phyloP scores from a whole-genome alignment of 345 rosid genomes.

The Combretum micranthum region DNA sequence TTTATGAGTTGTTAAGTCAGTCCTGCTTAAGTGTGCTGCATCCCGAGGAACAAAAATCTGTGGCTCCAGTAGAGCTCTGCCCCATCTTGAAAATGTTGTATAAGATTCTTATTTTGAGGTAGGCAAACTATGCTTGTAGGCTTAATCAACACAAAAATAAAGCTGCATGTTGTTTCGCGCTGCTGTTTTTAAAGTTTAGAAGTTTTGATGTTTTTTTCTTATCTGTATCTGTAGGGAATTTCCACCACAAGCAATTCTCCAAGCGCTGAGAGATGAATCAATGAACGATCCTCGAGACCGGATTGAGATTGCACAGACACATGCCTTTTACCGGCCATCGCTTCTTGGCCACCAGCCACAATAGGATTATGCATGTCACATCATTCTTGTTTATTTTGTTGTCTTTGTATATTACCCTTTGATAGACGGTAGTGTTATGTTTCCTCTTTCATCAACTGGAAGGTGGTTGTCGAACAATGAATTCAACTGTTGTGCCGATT shows the following conservation, averaged over 20 bases:
- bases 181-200: not conserved
- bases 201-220: no score
- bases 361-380: not conserved
- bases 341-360: constrained; percentile 61
- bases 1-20: constrained; percentile 80
- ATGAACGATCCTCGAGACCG: constrained; percentile 90
- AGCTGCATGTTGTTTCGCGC: no score
- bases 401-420: not conserved
- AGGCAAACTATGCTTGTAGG: not conserved
- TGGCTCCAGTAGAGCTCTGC: constrained; percentile 88
- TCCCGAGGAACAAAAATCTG: constrained; percentile 66
- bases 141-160: no score
- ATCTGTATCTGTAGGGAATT: constrained; percentile 49
- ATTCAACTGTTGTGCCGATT: no score
- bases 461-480: no score
- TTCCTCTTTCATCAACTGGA: no score
- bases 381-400: not conserved
- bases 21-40: constrained; percentile 62
- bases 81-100: constrained; percentile 82
- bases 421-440: no score
- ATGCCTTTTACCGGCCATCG: constrained; percentile 82
- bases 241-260: constrained; percentile 59
- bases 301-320: constrained; percentile 85
- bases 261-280: constrained; percentile 87
- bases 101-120: constrained; percentile 79